phyloP scores from a whole-genome alignment of 148 eudicot genomes.

The Chenopodium berlandieri region DNA sequence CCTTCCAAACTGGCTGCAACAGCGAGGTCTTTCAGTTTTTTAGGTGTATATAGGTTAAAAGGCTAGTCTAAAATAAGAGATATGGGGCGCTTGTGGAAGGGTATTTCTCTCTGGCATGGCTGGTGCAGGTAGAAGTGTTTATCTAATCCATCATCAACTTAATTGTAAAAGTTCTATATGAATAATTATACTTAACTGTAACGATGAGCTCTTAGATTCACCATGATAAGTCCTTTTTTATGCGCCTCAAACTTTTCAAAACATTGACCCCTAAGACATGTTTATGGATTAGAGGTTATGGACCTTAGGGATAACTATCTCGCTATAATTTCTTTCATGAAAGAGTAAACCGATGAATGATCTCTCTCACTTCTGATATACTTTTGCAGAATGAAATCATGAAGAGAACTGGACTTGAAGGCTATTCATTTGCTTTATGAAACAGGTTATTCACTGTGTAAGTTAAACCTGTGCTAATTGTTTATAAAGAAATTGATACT shows the following conservation, averaged over 20 bases:
- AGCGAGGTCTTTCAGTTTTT: neutral
- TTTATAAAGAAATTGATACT: neutral
- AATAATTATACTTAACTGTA: neutral
- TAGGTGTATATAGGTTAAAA: neutral
- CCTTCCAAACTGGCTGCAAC: neutral
- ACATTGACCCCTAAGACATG: neutral
- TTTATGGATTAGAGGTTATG: neutral
- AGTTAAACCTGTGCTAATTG: neutral
- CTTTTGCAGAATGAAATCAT: slow-evolving; percentile 55
- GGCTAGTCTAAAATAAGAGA: neutral
- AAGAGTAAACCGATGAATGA: neutral
- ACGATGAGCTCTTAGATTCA: neutral
- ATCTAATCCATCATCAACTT: too few relatives aligned
- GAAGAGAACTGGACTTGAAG: slow-evolving; percentile 48
- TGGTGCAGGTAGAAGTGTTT: neutral
- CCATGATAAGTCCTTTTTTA: neutral
- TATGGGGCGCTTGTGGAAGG: neutral
- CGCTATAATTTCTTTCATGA: neutral
- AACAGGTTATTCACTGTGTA: neutral
- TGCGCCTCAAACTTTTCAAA: neutral
- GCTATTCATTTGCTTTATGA: slow-evolving; percentile 30
- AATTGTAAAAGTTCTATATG: neutral
- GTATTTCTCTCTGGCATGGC: neutral
- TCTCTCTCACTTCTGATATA: slow-evolving; percentile 2
- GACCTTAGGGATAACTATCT: neutral